These are phyloP conservation scores for Westerdykella ornata DNA, from an alignment of 2,329 filamentous ascomycete species.

Conservation along the genomic window DNA sequence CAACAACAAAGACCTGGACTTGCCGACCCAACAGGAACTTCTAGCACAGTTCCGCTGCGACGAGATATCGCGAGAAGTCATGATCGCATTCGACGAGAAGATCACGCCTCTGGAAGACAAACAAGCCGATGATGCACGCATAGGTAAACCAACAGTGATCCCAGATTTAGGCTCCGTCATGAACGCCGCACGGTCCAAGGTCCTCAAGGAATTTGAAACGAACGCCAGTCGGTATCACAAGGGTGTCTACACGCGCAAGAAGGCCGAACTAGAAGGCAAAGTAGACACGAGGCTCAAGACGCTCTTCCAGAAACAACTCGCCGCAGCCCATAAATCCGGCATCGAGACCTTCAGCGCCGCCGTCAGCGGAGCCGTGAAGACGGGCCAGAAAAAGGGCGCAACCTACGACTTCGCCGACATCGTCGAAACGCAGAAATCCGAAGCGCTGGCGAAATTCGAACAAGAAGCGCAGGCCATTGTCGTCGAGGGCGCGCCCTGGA, in stretches of 20 bases:
- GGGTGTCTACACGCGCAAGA: conserved; percentile 83
- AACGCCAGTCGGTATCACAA: conserved; percentile 96
- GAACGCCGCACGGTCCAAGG: conserved; percentile 62
- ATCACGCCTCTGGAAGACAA: conserved; percentile 79
- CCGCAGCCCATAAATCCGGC: conserved; percentile 81
- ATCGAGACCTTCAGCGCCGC: conserved; percentile 79
- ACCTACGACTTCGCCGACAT: conserved; percentile 94
- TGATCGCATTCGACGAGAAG: conserved; percentile 73
- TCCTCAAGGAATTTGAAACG: conserved; percentile 76
- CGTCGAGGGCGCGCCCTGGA: conserved; percentile 80
- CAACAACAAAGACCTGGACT: conserved; percentile 94
- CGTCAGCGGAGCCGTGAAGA: conserved; percentile 79
- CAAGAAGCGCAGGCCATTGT: conserved; percentile 65
- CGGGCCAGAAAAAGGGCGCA: conserved; percentile 83
- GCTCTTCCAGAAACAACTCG: conserved; percentile 81
- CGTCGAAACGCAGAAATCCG: conserved; percentile 73
- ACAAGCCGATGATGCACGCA: conserved; percentile 65
- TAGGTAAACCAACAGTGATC: conserved; percentile 69
- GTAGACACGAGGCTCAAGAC: conserved; percentile 82
- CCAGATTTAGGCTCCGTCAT: conserved; percentile 68
- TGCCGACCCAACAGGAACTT: conserved; percentile 94
- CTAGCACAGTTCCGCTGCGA: conserved; percentile 96
- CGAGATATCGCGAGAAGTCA: conserved; percentile 86
- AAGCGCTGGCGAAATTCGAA: conserved; percentile 68
- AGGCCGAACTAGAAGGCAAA: conserved; percentile 75